phyloP scores from a whole-genome alignment of 352 stramenopile species.

The Phytophthora litchii region DNA sequence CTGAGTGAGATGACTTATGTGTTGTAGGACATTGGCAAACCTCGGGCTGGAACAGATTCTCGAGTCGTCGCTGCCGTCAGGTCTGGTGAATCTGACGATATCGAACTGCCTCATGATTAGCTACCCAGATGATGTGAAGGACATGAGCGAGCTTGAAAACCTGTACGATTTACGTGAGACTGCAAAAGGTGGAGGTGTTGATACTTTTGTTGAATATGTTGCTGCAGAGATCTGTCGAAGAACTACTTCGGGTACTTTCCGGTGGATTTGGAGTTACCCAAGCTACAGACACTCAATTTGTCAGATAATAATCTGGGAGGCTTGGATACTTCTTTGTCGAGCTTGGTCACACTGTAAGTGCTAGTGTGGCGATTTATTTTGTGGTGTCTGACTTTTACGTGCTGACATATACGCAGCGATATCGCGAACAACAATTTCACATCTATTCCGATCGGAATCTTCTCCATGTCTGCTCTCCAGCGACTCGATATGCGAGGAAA shows the following conservation, averaged over 20 bases:
- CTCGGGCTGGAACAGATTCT: conserved; percentile 51
- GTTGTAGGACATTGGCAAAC: conserved; percentile 50
- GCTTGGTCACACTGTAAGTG: conserved; percentile 54
- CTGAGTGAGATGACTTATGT: conserved; percentile 3
- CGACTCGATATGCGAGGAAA: conserved; percentile 50
- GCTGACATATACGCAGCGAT: conserved; percentile 37
- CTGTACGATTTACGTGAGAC: conserved; percentile 39
- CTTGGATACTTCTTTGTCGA: conserved; percentile 48
- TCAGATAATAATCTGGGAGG: conserved; percentile 54
- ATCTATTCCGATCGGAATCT: conserved; percentile 48
- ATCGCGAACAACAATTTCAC: conserved; percentile 56
- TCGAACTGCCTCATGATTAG: conserved; percentile 62
- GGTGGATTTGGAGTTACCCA: conserved; percentile 40
- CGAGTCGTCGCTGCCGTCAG: conserved; percentile 43
- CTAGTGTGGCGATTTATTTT: not conserved
- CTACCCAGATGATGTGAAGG: conserved; percentile 51
- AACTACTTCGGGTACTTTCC: conserved; percentile 70
- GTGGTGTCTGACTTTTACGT: not conserved
- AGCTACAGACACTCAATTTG: conserved; percentile 55
- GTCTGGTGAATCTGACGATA: conserved; percentile 56
- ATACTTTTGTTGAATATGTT: not conserved
- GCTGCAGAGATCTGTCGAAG: conserved; percentile 60
- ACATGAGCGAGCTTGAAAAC: conserved; percentile 51
- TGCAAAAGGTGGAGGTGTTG: not conserved
- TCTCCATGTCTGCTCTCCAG: conserved; percentile 44